Conservation (phyloP, 257 asterid species). For the Scutellaria barbata region DNA sequence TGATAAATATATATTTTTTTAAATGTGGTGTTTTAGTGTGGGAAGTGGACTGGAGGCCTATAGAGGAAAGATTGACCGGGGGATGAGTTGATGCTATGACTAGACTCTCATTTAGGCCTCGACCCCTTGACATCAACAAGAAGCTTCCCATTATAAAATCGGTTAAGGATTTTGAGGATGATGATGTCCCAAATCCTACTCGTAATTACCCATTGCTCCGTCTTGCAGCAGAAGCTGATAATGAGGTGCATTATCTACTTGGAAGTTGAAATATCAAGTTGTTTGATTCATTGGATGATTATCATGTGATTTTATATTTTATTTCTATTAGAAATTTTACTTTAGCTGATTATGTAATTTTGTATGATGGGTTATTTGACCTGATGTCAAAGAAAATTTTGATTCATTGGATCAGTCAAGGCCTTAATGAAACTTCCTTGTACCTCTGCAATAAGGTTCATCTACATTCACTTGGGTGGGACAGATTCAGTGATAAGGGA, state of each 20-base stretch:
- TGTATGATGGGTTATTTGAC: too few species aligned
- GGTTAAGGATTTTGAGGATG: constrained; percentile 95
- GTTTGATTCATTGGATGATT: background rate
- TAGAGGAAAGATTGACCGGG: background rate
- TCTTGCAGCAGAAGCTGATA: constrained; percentile 72
- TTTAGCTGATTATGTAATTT: background rate
- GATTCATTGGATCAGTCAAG: too few species aligned
- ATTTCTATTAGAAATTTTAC: too few species aligned
- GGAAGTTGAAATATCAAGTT: background rate
- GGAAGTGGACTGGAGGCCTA: constrained; percentile 14
- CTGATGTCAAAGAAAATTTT: too few species aligned
- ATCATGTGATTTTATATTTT: background rate
- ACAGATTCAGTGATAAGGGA: too few species aligned
- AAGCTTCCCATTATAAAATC: constrained; percentile 94
- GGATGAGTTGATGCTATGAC: constrained; percentile 78
- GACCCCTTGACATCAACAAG: constrained; percentile 96
- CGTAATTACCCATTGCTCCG: constrained; percentile 90
- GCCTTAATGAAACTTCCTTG: too few species aligned
- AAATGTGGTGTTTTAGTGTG: constrained; percentile 16
- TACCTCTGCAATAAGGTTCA: too few species aligned
- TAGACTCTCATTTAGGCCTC: constrained; percentile 97
- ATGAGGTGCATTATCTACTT: constrained; percentile 59
- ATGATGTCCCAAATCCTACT: constrained; percentile 78
- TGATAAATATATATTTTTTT: background rate
- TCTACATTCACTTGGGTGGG: too few species aligned